These are phyloP conservation scores for Durotheca rogersii DNA, from an alignment of 495 filamentous ascomycete species.

Conservation along the genomic window DNA sequence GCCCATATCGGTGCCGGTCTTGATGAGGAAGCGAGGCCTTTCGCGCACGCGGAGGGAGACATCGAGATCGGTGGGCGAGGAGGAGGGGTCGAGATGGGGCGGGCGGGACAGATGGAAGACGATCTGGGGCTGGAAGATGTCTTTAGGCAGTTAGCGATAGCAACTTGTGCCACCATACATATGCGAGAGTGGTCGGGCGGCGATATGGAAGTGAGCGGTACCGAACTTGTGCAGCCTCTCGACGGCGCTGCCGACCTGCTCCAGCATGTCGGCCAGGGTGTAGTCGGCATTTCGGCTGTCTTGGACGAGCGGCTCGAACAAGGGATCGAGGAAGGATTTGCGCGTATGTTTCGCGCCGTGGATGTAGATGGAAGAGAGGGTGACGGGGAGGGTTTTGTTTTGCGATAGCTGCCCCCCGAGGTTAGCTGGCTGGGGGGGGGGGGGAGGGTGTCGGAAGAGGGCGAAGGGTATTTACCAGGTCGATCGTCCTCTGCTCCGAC, in stretches of 20 bases:
- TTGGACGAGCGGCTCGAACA: slow-evolving; percentile 76
- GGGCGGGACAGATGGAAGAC: slow-evolving; percentile 75
- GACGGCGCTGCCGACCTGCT: slow-evolving; percentile 63
- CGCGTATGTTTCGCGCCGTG: slow-evolving; percentile 77
- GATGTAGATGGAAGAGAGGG: slow-evolving; percentile 78
- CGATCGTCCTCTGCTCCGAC: slow-evolving; percentile 28
- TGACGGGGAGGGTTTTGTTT: slow-evolving; percentile 67
- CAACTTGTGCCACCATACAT: too few relatives aligned
- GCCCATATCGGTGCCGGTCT: slow-evolving; percentile 90
- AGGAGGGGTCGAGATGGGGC: slow-evolving; percentile 55
- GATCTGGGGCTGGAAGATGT: slow-evolving; percentile 85
- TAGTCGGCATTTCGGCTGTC: slow-evolving; percentile 63
- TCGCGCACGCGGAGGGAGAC: slow-evolving; percentile 75
- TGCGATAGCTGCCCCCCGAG: slow-evolving; percentile 62
- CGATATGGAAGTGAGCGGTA: slow-evolving; percentile 40
- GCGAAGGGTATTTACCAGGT: too few relatives aligned
- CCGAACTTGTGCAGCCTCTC: slow-evolving; percentile 79
- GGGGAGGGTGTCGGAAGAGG: too few relatives aligned
- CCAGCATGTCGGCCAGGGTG: slow-evolving; percentile 74
- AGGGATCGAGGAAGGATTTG: slow-evolving; percentile 70
- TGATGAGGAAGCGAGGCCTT: slow-evolving; percentile 74
- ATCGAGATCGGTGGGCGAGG: slow-evolving; percentile 71
- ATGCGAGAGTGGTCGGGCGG: too few relatives aligned
- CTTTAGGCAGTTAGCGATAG: slow-evolving; percentile 49
- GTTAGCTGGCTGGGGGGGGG: not conserved